These are phyloP conservation scores for Sphaerulina populicola DNA, from an alignment of 2,329 filamentous ascomycete genomes.

Conservation along the genomic window DNA sequence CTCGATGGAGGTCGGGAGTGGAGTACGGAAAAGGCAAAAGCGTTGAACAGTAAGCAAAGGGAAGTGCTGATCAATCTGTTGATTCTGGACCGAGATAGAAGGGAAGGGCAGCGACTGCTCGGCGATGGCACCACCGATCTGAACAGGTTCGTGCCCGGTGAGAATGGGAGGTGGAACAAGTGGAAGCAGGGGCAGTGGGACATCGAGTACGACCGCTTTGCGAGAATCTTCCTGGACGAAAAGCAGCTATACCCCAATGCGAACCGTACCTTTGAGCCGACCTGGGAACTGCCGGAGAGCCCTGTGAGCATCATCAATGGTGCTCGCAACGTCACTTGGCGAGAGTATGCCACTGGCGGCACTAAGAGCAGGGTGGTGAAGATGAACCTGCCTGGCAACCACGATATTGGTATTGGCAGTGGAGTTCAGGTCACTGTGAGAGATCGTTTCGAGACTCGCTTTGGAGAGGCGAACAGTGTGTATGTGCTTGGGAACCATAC, in stretches of 20 bases:
- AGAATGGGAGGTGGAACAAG: slow-evolving; percentile 47
- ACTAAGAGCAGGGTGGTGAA: slow-evolving; percentile 73
- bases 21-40: slow-evolving; percentile 53
- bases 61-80: slow-evolving; percentile 19
- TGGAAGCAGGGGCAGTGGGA: slow-evolving; percentile 82
- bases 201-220: slow-evolving; percentile 75
- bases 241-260: slow-evolving; percentile 29
- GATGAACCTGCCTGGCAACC: slow-evolving; percentile 82
- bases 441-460: slow-evolving; percentile 75
- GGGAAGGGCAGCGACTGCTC: slow-evolving; percentile 20
- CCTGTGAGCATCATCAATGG: slow-evolving; percentile 25
- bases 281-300: slow-evolving; percentile 20
- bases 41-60: slow-evolving; percentile 19
- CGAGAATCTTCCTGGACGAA: slow-evolving; percentile 64
- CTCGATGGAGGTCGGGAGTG: slow-evolving; percentile 96
- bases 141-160: slow-evolving; percentile 26
- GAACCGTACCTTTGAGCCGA: slow-evolving; percentile 19
- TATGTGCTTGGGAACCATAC: slow-evolving; percentile 92
- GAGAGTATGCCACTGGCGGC: slow-evolving; percentile 45
- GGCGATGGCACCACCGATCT: slow-evolving; percentile 19
- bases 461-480: slow-evolving; percentile 83
- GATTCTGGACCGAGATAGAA: slow-evolving; percentile 14
- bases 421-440: slow-evolving; percentile 74
- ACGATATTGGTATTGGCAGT: slow-evolving; percentile 84
- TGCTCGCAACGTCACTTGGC: slow-evolving; percentile 53